Conservation (phyloP, 1,284 basidiomycete species). For the Pseudozyma hubeiensis region DNA sequence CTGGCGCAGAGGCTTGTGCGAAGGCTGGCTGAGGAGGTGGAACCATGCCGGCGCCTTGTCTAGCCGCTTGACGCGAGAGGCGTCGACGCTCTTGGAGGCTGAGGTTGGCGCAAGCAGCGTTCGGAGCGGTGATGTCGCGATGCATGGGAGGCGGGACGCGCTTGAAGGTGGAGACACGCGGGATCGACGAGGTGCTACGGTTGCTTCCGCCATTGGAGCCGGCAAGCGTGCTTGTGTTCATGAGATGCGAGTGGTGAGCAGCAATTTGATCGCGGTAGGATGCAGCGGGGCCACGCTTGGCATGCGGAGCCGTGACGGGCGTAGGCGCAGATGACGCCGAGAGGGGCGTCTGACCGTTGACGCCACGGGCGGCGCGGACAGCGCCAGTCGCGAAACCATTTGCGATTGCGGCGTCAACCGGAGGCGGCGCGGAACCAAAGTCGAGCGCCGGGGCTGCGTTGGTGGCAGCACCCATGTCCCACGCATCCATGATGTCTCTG, state of each 20-base stretch:
- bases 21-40: slow-evolving; percentile 16
- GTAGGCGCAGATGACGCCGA: neutral
- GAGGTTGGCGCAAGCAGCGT: slow-evolving; percentile 32
- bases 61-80: slow-evolving; percentile 50
- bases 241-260: slow-evolving; percentile 53
- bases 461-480: slow-evolving; percentile 24
- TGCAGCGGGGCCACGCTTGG: slow-evolving; percentile 24
- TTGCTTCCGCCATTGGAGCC: slow-evolving; percentile 16
- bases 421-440: slow-evolving; percentile 9
- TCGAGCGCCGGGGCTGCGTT: slow-evolving; percentile 14
- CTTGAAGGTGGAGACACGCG: slow-evolving; percentile 45
- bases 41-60: slow-evolving; percentile 11
- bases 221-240: slow-evolving; percentile 27
- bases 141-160: slow-evolving; percentile 25
- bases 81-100: slow-evolving; percentile 61
- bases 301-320: neutral
- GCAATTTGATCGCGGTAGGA: slow-evolving; percentile 52
- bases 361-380: neutral
- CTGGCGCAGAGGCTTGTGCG: slow-evolving; percentile 2
- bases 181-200: slow-evolving; percentile 35
- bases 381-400: slow-evolving; percentile 2
- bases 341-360: slow-evolving; percentile 3
- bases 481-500: slow-evolving; percentile 29
- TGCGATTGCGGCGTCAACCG: neutral
- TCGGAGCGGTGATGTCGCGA: slow-evolving; percentile 26